A percentile compares a stretch with the other conserved stretches of the same genome.
phyloP scores from a whole-genome alignment of 2,329 filamentous ascomycete species.

The Diaporthe citriasiana region DNA sequence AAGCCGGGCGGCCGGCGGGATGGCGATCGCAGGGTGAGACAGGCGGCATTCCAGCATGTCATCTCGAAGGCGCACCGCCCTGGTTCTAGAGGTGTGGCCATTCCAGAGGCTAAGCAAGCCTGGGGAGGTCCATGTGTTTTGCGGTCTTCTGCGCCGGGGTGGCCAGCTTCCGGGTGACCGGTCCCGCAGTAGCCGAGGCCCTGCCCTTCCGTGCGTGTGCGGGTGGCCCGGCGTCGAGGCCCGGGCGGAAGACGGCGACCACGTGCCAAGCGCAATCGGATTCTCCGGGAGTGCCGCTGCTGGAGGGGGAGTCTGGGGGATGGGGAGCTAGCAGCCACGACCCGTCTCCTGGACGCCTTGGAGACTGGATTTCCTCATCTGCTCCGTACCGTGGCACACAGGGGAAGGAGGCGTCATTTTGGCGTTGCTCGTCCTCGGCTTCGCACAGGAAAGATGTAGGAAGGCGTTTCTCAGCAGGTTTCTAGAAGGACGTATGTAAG shows the following conservation, averaged over 20 bases:
- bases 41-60: background rate
- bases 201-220: slow-evolving; percentile 3
- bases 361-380: background rate
- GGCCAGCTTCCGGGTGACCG: background rate
- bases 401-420: background rate
- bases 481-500: background rate
- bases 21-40: background rate
- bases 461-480: background rate
- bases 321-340: background rate
- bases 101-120: background rate
- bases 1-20: background rate
- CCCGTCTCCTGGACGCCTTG: background rate
- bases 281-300: background rate
- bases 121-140: slow-evolving; percentile 3
- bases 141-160: background rate
- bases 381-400: background rate
- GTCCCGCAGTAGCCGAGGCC: background rate
- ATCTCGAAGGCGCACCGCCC: background rate
- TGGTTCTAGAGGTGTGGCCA: background rate
- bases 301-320: background rate
- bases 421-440: background rate
- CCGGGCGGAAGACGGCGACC: background rate
- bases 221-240: background rate
- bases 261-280: background rate
- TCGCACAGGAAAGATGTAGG: background rate